Percentiles rank a stretch among this genome's conserved stretches.
These are phyloP conservation scores for Rhodotorula glutinis DNA, from an alignment of 1,284 basidiomycete genomes.

Conservation along the genomic window DNA sequence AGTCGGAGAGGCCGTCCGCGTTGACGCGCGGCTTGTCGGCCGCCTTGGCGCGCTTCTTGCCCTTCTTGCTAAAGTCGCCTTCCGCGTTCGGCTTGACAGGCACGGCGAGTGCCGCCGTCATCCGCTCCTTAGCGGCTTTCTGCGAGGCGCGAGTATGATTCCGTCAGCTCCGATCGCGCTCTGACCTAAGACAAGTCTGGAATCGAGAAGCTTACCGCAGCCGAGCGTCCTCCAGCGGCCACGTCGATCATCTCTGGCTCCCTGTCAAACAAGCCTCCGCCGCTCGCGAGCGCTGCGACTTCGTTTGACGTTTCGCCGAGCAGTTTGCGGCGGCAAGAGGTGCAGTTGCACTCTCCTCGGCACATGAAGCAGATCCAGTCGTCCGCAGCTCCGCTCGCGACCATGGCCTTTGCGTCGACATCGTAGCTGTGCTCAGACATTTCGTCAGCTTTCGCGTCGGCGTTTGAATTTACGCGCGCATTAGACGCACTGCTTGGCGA, in stretches of 20 bases:
- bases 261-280: not conserved
- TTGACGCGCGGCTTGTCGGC: not conserved
- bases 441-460: not conserved
- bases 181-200: too few species aligned
- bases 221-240: not conserved
- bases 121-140: not conserved
- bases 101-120: conserved; percentile 2
- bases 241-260: not conserved
- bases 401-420: not conserved
- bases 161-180: too few species aligned
- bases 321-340: conserved; percentile 10
- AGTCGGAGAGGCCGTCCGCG: conserved; percentile 10
- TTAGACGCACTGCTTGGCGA: conserved; percentile 4
- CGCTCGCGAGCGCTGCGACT: not conserved
- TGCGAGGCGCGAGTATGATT: not conserved
- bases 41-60: not conserved
- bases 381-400: not conserved
- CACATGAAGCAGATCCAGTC: conserved; percentile 21
- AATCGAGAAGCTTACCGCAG: conserved; percentile 2
- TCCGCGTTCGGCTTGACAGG: not conserved
- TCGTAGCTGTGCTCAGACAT: conserved; percentile 1
- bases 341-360: conserved; percentile 23
- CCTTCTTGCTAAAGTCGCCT: conserved; percentile 9
- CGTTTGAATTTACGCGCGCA: not conserved
- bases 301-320: not conserved